Evolutionary conservation across 202 grass and related monocot species (phyloP).

Genomic region (Zoysia matrella): DNA sequence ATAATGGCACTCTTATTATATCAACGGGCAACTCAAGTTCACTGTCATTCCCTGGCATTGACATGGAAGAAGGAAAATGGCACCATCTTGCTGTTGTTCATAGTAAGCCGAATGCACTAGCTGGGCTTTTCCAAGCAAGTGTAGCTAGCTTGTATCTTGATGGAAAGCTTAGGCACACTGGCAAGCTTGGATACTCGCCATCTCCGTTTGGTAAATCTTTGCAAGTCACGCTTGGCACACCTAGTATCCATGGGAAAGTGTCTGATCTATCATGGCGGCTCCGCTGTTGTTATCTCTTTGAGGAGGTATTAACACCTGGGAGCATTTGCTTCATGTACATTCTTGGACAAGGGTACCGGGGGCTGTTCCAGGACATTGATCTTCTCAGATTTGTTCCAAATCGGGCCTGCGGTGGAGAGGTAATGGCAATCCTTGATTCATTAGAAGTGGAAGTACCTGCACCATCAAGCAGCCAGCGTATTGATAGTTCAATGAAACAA

Average conservation of each 20-base stretch:
- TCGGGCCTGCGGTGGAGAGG: slow-evolving; percentile 86
- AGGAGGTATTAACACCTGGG: slow-evolving; percentile 91
- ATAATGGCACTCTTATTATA: slow-evolving; percentile 90
- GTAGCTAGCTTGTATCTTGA: slow-evolving; percentile 94
- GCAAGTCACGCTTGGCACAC: slow-evolving; percentile 95
- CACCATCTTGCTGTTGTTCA: slow-evolving; percentile 98
- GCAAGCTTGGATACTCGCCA: slow-evolving; percentile 94
- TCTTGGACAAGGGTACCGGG: slow-evolving; percentile 93
- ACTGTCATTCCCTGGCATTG: slow-evolving; percentile 84
- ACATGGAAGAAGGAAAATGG: slow-evolving; percentile 96
- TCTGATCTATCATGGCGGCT: slow-evolving; percentile 87
- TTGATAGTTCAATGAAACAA: slow-evolving; percentile 84
- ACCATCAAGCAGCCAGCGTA: slow-evolving; percentile 71
- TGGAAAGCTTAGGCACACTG: slow-evolving; percentile 94
- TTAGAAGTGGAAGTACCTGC: slow-evolving; percentile 73
- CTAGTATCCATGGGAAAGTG: slow-evolving; percentile 63
- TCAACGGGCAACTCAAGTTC: slow-evolving; percentile 91
- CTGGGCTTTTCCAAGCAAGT: slow-evolving; percentile 96
- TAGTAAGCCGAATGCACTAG: slow-evolving; percentile 98
- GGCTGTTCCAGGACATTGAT: slow-evolving; percentile 94
- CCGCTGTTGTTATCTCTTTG: slow-evolving; percentile 94
- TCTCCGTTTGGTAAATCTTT: slow-evolving; percentile 91
- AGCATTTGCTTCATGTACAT: slow-evolving; percentile 98
- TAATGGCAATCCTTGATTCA: slow-evolving; percentile 93
- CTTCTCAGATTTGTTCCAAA: slow-evolving; percentile 92